Evolutionary conservation across 257 asterid species (phyloP), one percentile per base, ranked within the genome.

Genomic region (Solanum appendiculatum): DNA sequence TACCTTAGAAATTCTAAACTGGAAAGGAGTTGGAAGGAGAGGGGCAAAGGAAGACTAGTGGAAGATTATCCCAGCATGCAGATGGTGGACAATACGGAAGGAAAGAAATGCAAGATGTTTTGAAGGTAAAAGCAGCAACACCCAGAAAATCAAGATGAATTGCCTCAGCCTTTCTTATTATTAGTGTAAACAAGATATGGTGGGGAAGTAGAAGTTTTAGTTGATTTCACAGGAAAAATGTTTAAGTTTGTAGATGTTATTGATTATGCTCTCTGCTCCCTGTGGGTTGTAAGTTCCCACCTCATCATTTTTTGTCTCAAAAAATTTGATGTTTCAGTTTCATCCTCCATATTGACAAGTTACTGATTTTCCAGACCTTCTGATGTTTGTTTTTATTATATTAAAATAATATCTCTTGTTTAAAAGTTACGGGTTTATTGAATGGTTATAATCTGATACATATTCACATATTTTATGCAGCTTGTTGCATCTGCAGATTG

Each of bases 401-500:
- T 37, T 36, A 73, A 18, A 54, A 36, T 37, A 73, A 37, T 73
- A 36, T 9, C 31, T 72, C 48, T 20, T 72, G 44, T 72, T 70
- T 21, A 36, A 72, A 72, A 72, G 81, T 36, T 73, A 73, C 1
- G 11, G 51, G 51, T 37, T n/a, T 78, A 77, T 44, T 77, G 84
- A 42, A 77, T 77, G 58, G 84, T 25, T 25, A 40, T 42, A 8
- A 40, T 42, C 84, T 77, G 84, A 77, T 69, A 4, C 33, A 68
- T 42, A 68, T 69, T 85, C 86, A 87, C 88, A 48, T 91, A 89
- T 46, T 85, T 69, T 58, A 86, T 89, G 90, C 98, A 95, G 99
- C 99, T 97, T 90, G 98, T 97, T 86, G 92, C 98, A 31, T 97
- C 99, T 89, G 96, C 96, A 87, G 99, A 97, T 92, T 97, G 99